These are phyloP conservation scores for Aspergillus neoniger DNA, from an alignment of 2,329 filamentous ascomycete species.

Conservation along the genomic window DNA sequence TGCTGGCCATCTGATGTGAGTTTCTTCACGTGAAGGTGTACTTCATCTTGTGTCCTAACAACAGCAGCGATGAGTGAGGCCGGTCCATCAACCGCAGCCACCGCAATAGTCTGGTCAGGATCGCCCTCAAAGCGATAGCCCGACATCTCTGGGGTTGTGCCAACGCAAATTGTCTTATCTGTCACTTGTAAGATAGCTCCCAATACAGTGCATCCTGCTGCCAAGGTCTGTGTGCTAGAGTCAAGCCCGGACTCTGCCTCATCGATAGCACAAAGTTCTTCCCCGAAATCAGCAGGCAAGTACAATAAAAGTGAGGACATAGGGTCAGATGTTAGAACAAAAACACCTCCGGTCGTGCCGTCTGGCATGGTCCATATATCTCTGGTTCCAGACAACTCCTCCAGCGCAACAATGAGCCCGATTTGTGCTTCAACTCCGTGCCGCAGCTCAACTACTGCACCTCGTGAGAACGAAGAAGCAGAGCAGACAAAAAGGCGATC, in stretches of 20 bases:
- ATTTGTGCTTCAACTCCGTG: conserved; percentile 70
- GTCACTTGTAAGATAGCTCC: conserved; percentile 48
- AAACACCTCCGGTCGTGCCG: conserved; percentile 33
- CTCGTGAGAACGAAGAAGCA: conserved; percentile 60
- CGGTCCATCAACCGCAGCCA: conserved; percentile 33
- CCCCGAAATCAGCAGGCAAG: conserved; percentile 39
- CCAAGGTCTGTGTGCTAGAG: conserved; percentile 46
- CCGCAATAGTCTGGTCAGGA: conserved; percentile 27
- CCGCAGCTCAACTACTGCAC: conserved; percentile 68
- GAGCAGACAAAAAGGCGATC: conserved; percentile 68
- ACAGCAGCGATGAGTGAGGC: conserved; percentile 33
- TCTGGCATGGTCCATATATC: conserved; percentile 49
- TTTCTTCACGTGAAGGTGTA: conserved; percentile 32
- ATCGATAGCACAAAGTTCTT: conserved; percentile 43
- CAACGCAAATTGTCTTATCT: conserved; percentile 36
- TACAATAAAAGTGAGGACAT: conserved; percentile 42
- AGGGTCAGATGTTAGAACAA: conserved; percentile 46
- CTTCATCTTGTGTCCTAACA: conserved; percentile 27
- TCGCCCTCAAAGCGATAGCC: conserved; percentile 28
- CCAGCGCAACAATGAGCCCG: conserved; percentile 47
- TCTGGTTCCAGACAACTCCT: conserved; percentile 43
- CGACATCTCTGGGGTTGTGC: conserved; percentile 25
- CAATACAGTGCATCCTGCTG: conserved; percentile 40
- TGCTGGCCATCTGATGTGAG: conserved; percentile 21
- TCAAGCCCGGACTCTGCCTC: conserved; percentile 44